Evolutionary conservation across 176 grass and related monocot species (phyloP).

Genomic region (Typha latifolia): DNA sequence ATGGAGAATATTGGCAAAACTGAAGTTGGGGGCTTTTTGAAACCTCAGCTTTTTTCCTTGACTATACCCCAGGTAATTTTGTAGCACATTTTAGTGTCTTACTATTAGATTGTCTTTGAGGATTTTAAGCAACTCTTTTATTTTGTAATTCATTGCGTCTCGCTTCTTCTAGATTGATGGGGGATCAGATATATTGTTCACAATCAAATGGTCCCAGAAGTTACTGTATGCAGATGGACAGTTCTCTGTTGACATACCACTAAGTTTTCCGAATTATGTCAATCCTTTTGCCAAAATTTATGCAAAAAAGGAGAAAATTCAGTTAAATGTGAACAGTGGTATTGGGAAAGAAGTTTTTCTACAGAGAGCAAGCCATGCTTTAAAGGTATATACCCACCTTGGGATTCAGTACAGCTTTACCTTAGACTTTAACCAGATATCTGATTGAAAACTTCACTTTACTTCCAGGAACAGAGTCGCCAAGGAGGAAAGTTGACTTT

Average conservation of each 20-base stretch:
- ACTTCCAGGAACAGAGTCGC: conserved; percentile 72
- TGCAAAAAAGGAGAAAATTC: conserved; percentile 88
- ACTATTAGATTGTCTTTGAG: neutral
- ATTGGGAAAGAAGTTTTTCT: conserved; percentile 75
- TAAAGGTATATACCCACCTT: conserved; percentile 48
- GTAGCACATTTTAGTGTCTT: conserved; percentile 7
- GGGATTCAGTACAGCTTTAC: neutral
- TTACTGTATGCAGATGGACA: conserved; percentile 54
- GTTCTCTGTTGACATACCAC: conserved; percentile 70
- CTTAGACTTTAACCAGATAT: neutral
- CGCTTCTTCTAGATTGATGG: conserved; percentile 52
- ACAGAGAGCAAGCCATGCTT: conserved; percentile 66
- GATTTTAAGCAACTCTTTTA: neutral
- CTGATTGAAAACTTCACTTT: conserved; percentile 3
- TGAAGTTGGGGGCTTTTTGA: conserved; percentile 45
- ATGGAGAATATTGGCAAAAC: conserved; percentile 23
- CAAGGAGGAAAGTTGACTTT: conserved; percentile 68
- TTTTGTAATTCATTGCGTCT: conserved; percentile 1
- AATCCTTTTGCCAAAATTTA: conserved; percentile 76
- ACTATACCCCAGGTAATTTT: conserved; percentile 60
- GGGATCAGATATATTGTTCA: conserved; percentile 66
- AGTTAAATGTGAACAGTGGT: conserved; percentile 64
- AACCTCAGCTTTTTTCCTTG: conserved; percentile 66
- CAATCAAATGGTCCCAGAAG: conserved; percentile 87
- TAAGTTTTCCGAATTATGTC: conserved; percentile 73